phyloP scores from a whole-genome alignment of 2,329 filamentous ascomycete genomes.

The Polytolypa hystricis region DNA sequence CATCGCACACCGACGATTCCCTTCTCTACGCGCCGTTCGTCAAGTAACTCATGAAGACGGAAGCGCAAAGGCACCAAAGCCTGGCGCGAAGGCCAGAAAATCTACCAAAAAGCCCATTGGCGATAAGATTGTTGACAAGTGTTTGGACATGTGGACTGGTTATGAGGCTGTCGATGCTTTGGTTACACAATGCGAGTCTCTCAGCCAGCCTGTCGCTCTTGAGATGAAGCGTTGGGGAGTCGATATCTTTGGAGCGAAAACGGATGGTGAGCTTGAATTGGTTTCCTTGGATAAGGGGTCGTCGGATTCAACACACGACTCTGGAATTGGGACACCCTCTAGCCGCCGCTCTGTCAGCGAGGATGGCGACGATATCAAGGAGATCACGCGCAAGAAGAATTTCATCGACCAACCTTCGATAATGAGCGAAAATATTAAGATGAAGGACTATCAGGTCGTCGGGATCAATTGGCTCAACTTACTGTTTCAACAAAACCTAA shows the following conservation, averaged over 20 bases:
- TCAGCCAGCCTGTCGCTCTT: constrained; percentile 55
- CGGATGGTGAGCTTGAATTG: constrained; percentile 50
- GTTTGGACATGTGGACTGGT: constrained; percentile 62
- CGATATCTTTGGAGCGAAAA: constrained; percentile 50
- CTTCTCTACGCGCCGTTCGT: constrained; percentile 52
- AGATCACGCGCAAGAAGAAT: constrained; percentile 27
- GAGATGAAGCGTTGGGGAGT: constrained; percentile 60
- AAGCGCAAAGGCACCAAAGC: constrained; percentile 13
- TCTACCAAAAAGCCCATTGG: constrained; percentile 46
- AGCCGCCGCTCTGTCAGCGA: constrained; percentile 33
- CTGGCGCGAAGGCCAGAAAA: constrained; percentile 36
- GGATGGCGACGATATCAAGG: constrained; percentile 33
- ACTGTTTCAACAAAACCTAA: constrained; percentile 66
- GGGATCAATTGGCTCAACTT: constrained; percentile 90
- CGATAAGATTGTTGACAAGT: constrained; percentile 55
- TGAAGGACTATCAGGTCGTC: constrained; percentile 91
- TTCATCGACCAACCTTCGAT: constrained; percentile 59
- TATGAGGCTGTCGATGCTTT: constrained; percentile 76
- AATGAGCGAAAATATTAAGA: constrained; percentile 63
- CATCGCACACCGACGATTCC: constrained; percentile 65
- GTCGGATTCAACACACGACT: constrained; percentile 43
- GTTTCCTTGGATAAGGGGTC: constrained; percentile 40
- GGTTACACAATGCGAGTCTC: constrained; percentile 61
- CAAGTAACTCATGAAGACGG: constrained; percentile 45
- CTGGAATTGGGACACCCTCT: constrained; percentile 55